Evolutionary conservation across 2,329 filamentous ascomycete genomes (phyloP).

Genomic region (Penicillium sp.): DNA sequence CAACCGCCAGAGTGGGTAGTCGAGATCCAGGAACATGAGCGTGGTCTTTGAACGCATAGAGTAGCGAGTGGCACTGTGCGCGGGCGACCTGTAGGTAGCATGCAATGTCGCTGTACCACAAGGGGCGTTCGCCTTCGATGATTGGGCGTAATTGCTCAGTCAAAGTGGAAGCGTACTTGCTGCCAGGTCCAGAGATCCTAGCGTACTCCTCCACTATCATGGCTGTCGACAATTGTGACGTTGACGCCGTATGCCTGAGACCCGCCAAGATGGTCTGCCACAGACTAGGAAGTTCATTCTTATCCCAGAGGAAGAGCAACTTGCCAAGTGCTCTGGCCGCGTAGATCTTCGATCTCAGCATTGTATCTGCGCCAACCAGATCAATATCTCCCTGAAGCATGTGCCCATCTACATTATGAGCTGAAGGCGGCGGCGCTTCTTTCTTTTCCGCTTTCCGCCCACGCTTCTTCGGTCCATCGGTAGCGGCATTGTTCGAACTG

Average conservation of each 20-base stretch:
- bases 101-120: slow-evolving; percentile 79
- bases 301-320: slow-evolving; percentile 68
- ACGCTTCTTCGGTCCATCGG: too few species aligned
- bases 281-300: slow-evolving; percentile 42
- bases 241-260: slow-evolving; percentile 66
- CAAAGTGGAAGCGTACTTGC: slow-evolving; percentile 34
- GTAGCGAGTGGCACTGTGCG: slow-evolving; percentile 79
- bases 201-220: slow-evolving; percentile 86
- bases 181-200: slow-evolving; percentile 39
- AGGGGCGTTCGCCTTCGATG: slow-evolving; percentile 70
- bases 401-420: slow-evolving; percentile 95
- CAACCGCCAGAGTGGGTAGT: slow-evolving; percentile 72
- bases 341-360: slow-evolving; percentile 81
- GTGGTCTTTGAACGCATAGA: slow-evolving; percentile 85
- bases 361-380: slow-evolving; percentile 76
- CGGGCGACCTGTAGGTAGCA: slow-evolving; percentile 82
- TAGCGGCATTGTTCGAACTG: too few species aligned
- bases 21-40: slow-evolving; percentile 70
- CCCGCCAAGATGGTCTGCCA: slow-evolving; percentile 60
- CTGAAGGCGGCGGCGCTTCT: slow-evolving; percentile 58
- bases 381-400: slow-evolving; percentile 98
- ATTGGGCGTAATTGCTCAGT: slow-evolving; percentile 59
- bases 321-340: slow-evolving; percentile 79
- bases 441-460: slow-evolving; percentile 73
- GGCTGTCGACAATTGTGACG: slow-evolving; percentile 73